phyloP scores from a whole-genome alignment of 257 asterid species.

The Paraleonurus japonicus region DNA sequence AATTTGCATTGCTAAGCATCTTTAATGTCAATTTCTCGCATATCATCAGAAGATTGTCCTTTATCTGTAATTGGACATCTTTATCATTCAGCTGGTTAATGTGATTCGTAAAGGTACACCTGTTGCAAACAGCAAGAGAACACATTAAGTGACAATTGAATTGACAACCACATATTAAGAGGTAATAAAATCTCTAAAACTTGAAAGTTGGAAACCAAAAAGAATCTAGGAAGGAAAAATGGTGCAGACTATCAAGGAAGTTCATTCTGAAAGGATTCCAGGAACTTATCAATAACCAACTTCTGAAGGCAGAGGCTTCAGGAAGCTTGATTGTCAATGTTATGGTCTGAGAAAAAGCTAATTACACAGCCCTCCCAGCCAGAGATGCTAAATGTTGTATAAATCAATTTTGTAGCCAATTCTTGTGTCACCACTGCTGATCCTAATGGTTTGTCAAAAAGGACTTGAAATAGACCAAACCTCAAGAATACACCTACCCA shows the following conservation, averaged over 20 bases:
- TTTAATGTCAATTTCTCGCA: conserved; percentile 78
- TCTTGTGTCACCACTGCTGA: not conserved
- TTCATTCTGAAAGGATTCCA: conserved; percentile 1
- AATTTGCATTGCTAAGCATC: conserved; percentile 83
- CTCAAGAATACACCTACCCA: not conserved
- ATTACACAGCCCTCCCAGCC: not conserved
- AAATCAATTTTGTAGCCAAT: not conserved
- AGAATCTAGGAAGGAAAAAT: not conserved
- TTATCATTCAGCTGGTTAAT: conserved; percentile 51
- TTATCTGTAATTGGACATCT: conserved; percentile 40
- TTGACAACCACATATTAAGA: conserved; percentile 7
- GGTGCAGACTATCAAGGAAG: not conserved
- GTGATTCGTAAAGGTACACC: conserved; percentile 79
- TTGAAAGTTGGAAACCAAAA: not conserved
- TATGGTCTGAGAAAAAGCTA: not conserved
- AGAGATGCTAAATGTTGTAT: not conserved
- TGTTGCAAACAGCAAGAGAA: conserved; percentile 41
- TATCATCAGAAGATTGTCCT: conserved; percentile 67
- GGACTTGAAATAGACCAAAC: not conserved
- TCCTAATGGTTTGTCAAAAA: not conserved
- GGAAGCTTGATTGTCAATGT: not conserved
- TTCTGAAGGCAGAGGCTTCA: not conserved
- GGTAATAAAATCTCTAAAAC: not conserved
- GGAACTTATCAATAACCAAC: not conserved
- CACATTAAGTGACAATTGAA: conserved; percentile 4